A percentile compares a stretch with the other conserved stretches of the same genome.
Evolutionary conservation across 1,284 basidiomycete genomes (phyloP).

Genomic region (Caloboletus firmus): DNA sequence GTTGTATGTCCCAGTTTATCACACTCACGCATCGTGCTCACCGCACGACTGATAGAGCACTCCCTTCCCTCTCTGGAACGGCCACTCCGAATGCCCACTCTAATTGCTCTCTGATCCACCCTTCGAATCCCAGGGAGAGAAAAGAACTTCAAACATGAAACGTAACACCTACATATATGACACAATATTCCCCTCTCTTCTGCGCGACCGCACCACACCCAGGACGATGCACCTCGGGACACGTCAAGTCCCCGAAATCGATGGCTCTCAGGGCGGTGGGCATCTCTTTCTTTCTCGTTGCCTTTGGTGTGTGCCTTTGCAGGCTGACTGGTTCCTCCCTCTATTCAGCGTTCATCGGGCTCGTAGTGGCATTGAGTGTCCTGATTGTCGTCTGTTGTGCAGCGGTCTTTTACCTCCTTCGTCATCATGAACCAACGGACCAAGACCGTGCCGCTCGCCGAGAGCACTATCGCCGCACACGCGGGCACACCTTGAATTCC

Average conservation of each 20-base stretch:
- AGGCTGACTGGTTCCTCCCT: constrained; percentile 1
- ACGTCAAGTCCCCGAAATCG: constrained; percentile 44
- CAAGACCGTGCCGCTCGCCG: constrained; percentile 28
- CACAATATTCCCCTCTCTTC: neutral
- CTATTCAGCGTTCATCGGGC: constrained; percentile 46
- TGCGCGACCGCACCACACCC: neutral
- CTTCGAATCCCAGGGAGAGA: neutral
- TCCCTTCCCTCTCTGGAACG: neutral
- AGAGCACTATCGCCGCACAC: constrained; percentile 21
- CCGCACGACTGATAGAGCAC: neutral
- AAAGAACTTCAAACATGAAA: neutral
- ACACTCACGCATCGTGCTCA: constrained; percentile 5
- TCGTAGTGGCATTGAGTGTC: constrained; percentile 45
- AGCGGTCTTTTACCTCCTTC: constrained; percentile 46
- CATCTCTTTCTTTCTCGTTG: neutral
- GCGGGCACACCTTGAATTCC: constrained; percentile 13
- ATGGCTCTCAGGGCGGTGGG: constrained; percentile 47
- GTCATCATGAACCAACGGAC: constrained; percentile 38
- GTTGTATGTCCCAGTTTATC: neutral
- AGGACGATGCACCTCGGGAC: constrained; percentile 6
- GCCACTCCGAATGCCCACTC: neutral
- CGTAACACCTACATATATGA: neutral
- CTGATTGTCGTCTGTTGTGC: constrained; percentile 45
- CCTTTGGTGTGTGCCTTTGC: neutral
- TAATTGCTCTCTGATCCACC: neutral